A percentile compares a stretch with the other conserved stretches of the same genome.
Evolutionary conservation across 1,284 basidiomycete species (phyloP).

Genomic region (Trametes hirsuta): DNA sequence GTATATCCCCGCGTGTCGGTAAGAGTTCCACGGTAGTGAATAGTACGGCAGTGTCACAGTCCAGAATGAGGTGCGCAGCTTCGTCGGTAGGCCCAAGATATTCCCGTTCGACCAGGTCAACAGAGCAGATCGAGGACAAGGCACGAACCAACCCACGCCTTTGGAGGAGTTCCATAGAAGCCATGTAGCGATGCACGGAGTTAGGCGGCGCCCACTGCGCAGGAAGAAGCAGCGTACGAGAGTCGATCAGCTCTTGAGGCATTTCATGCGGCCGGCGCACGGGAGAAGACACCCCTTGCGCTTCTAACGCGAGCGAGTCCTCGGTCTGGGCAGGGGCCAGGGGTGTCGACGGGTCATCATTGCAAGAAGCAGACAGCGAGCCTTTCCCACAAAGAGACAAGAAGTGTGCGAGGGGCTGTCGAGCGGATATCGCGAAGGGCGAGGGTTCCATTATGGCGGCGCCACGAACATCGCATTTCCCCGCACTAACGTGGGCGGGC

Average conservation of each 20-base stretch:
- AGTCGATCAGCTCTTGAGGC: conserved; percentile 51
- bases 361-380: not conserved
- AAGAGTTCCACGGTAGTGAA: conserved; percentile 60
- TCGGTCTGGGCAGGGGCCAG: not conserved
- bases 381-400: conserved; percentile 25
- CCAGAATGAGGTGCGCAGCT: conserved; percentile 60
- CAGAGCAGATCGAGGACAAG: conserved; percentile 48
- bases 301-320: too few species aligned
- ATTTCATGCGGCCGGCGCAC: conserved; percentile 9
- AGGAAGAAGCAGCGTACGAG: conserved; percentile 51
- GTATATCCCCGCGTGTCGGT: conserved; percentile 48
- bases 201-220: conserved; percentile 36
- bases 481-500: not conserved
- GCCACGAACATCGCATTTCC: not conserved
- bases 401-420: conserved; percentile 25
- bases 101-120: conserved; percentile 66
- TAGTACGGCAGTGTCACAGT: conserved; percentile 58
- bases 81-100: conserved; percentile 38
- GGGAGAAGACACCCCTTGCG: not conserved
- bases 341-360: not conserved
- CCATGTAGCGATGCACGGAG: conserved; percentile 64
- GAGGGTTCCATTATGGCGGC: not conserved
- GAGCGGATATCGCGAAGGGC: conserved; percentile 6
- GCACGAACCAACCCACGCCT: conserved; percentile 58
- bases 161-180: conserved; percentile 68